Conservation (phyloP, 306 rosid genomes). For the Pachyrhizus erosus region DNA sequence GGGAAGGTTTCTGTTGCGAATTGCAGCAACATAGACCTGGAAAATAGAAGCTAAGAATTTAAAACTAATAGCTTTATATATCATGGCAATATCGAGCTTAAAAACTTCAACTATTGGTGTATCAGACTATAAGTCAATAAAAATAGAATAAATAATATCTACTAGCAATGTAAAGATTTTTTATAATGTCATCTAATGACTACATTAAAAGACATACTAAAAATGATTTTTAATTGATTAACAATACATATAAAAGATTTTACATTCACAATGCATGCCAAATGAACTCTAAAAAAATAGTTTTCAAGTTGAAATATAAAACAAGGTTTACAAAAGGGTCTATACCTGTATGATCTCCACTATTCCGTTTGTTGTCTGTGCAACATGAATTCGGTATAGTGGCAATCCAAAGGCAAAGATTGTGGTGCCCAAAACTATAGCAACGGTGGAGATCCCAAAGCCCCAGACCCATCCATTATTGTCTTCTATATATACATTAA, state of each 20-base stretch:
- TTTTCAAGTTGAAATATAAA: too few species aligned
- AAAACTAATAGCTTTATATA: constrained; percentile 12
- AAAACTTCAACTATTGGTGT: background rate
- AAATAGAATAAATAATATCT: too few species aligned
- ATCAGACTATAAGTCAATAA: too few species aligned
- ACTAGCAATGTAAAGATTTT: too few species aligned
- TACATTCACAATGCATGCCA: too few species aligned
- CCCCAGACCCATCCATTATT: constrained; percentile 90
- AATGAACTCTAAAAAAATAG: too few species aligned
- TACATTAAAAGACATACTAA: too few species aligned
- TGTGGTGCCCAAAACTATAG: constrained; percentile 52
- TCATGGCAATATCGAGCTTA: background rate
- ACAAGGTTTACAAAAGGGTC: background rate
- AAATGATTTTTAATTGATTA: too few species aligned
- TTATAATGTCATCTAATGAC: too few species aligned
- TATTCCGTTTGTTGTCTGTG: constrained; percentile 55
- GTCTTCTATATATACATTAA: constrained; percentile 70
- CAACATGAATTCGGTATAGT: constrained; percentile 64
- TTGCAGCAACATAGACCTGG: constrained; percentile 83
- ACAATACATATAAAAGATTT: too few species aligned
- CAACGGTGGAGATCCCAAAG: constrained; percentile 63
- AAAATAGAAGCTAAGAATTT: background rate
- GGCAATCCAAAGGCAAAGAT: constrained; percentile 73
- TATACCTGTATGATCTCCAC: constrained; percentile 67
- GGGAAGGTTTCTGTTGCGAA: constrained; percentile 74